Evolutionary conservation across 768 basidiomycete species (phyloP), one percentile per base, ranked within the genome.

Genomic region (Kwoniella botswanensis): DNA sequence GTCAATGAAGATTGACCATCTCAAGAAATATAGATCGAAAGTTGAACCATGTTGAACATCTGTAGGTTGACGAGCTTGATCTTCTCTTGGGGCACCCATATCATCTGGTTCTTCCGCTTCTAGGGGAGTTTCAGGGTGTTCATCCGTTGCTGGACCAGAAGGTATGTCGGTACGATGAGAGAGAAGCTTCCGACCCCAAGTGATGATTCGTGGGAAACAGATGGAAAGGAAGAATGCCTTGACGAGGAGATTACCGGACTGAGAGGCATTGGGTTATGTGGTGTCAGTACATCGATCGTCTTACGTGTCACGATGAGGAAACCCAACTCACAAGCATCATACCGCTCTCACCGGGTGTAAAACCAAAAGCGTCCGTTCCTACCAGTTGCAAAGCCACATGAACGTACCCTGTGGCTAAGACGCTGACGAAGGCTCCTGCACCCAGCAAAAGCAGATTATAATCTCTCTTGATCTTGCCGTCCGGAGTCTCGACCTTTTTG

Each of bases 21-120:
- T 65, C 9, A 84, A 55, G 71, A 84, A 84, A 24, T 70, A 63
- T 4, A 84, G 75, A 57, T 84, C 83, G 65, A 82, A 84, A 2
- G 67, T 67, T 3, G 71, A 70, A 3, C 80, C 80, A 55, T 82
- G 77, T 6, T 46, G 46, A n/a, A 53, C 11, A 61, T 78, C 74
- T 12, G 81, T 76, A 6, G 81, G 72, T 0, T 42, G 4, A 0
- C 68, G 66, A 9, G 76, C 46, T 41, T 62, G 55, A 26, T 76
- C 73, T 29, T 63, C 57, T 17, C 63, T 50, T 11, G 76, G 72
- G 0, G 64, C 72, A 24, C 64, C 46, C 42, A 57, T 57, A n/a
- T 67, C 67, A n/a, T 69, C 62, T 6, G 77, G 75, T 44, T 63
- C 59, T 56, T 74, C 68, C 18, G 73, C 77, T 67, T 76, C 58